Percentiles rank a stretch among this genome's conserved stretches.
Conservation (phyloP, 495 filamentous ascomycete species). For the Penicillium ochrochloron region DNA sequence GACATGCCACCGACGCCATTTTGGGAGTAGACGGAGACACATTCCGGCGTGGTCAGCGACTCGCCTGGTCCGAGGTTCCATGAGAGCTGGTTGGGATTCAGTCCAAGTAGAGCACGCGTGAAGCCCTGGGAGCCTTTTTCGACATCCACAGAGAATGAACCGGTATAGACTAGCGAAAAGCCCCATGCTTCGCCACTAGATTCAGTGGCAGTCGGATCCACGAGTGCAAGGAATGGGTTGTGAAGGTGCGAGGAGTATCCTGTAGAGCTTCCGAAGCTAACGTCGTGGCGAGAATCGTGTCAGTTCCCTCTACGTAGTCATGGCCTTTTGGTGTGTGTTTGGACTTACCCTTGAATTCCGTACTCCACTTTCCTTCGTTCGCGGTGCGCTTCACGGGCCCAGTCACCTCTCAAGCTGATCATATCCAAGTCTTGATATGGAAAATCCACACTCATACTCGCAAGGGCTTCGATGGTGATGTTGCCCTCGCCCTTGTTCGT, state of each 20-base stretch:
- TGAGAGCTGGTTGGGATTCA: conserved; percentile 56
- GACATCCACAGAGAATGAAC: conserved; percentile 55
- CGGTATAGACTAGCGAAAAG: conserved; percentile 59
- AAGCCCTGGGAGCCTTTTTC: conserved; percentile 60
- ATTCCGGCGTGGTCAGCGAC: conserved; percentile 56
- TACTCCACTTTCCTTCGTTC: conserved; percentile 43
- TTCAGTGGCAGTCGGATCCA: conserved; percentile 55
- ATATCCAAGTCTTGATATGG: conserved; percentile 59
- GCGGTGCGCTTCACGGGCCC: conserved; percentile 54
- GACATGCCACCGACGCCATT: conserved; percentile 60
- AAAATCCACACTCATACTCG: conserved; percentile 57
- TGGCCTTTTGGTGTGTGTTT: neutral
- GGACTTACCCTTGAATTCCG: conserved; percentile 36
- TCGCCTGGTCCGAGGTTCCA: conserved; percentile 51
- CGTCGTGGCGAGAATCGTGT: neutral
- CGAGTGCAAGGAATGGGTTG: conserved; percentile 58
- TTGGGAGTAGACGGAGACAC: conserved; percentile 55
- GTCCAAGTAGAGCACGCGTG: conserved; percentile 53
- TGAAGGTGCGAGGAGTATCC: conserved; percentile 60
- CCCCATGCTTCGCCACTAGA: conserved; percentile 57
- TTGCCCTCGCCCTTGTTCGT: conserved; percentile 53
- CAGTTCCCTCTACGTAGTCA: neutral
- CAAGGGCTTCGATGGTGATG: conserved; percentile 52
- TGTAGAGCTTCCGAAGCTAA: neutral
- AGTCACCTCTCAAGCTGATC: conserved; percentile 56